Evolutionary conservation across 164 flowering plant genomes (phyloP), one percentile per base, ranked within the genome.

Genomic region (Echeveria elegans): DNA sequence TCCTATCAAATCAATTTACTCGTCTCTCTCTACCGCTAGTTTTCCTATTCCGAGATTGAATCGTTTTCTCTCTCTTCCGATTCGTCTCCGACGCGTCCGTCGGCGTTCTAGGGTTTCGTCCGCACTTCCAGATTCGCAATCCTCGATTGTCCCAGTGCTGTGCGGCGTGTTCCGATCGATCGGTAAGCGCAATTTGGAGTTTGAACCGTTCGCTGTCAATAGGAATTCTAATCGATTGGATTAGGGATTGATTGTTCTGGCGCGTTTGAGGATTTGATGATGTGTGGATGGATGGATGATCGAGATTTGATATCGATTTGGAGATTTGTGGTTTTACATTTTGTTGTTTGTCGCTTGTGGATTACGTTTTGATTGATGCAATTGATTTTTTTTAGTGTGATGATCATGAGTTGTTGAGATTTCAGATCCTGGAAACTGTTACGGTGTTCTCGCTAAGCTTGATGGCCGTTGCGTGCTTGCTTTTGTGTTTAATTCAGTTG

Each of bases 31-130:
- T n/a, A n/a, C n/a, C n/a, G n/a, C 61, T 26, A 32, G 19, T 11
- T 19, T 28, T 9, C 12, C 32, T 56, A 19, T 28, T 26, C 32
- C 18, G 32, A 56, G 4, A 26, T 56, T 56, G 61, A 56, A 15
- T 56, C 32, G 56, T 23, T 23, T 19, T 56, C 32, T 53, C 60
- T 28, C 31, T 28, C 61, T 28, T 11, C 15, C 61, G 61, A 56
- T 56, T 56, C 61, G 32, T 56, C 61, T 28, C 61, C 34, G 32
- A 26, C 61, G 19, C 56, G n/a, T n/a, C n/a, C n/a, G n/a, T n/a
- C n/a, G n/a, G n/a, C 19, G 61, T 26, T 56, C 19, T 23, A 26
- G 61, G 61, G 61, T 56, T 56, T 56, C 30, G 1, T 28, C 32
- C 12, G 6, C 61, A 2, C 32, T 10, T 43, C n/a, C 61, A 9